Percentiles rank a stretch among this genome's conserved stretches.
Conservation (phyloP, 805 yeast species). For the Saturnispora galanensis region DNA sequence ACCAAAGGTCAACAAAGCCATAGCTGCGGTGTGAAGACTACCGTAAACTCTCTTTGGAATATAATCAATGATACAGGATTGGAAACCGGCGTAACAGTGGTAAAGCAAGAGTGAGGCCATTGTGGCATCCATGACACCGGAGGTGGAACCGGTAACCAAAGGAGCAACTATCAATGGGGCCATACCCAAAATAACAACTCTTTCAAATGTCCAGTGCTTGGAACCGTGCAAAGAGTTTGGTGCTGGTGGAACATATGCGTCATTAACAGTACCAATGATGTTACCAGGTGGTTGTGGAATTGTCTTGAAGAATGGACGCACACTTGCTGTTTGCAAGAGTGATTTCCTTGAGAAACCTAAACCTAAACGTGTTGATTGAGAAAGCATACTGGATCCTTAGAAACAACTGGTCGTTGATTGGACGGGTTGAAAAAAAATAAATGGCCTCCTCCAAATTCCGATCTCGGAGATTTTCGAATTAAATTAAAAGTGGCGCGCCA, state of each 20-base stretch:
- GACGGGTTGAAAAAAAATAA: background rate
- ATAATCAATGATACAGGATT: slow-evolving; percentile 69
- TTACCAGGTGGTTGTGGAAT: slow-evolving; percentile 61
- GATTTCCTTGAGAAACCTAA: slow-evolving; percentile 15
- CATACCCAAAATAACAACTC: slow-evolving; percentile 47
- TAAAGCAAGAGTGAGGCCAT: slow-evolving; percentile 45
- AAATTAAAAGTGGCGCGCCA: background rate
- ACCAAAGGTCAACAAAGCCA: slow-evolving; percentile 52
- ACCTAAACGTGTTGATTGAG: slow-evolving; percentile 17
- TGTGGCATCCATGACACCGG: slow-evolving; percentile 46
- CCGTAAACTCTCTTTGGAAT: slow-evolving; percentile 71
- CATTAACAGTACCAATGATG: slow-evolving; percentile 64
- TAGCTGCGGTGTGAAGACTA: slow-evolving; percentile 48
- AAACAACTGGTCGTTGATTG: slow-evolving; percentile 1
- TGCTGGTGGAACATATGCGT: slow-evolving; percentile 54
- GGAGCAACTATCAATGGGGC: slow-evolving; percentile 59
- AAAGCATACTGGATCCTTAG: slow-evolving; percentile 10
- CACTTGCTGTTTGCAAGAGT: slow-evolving; percentile 7
- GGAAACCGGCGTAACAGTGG: slow-evolving; percentile 66
- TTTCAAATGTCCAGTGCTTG: slow-evolving; percentile 65
- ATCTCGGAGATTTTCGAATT: slow-evolving; percentile 6
- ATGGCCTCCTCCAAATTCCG: background rate
- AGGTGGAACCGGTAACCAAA: slow-evolving; percentile 43
- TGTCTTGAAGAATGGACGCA: slow-evolving; percentile 20
- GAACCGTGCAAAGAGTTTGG: slow-evolving; percentile 54